phyloP scores from a whole-genome alignment of 179 eudicot species.

The Beta corolliflora region DNA sequence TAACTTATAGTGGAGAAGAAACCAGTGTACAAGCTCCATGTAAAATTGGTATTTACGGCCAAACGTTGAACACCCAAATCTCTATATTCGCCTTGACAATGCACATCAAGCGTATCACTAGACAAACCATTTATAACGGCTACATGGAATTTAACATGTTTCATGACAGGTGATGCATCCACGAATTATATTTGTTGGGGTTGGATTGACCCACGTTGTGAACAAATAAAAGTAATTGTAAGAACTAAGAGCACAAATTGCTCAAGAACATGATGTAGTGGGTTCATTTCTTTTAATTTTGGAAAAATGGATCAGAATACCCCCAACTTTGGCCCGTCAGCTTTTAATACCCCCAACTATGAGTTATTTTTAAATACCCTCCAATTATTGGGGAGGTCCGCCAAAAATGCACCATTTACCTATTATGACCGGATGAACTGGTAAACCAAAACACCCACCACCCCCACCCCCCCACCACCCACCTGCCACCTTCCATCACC shows the following conservation, averaged over 20 bases:
- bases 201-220: neutral
- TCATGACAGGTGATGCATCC: neutral
- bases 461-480: too few species aligned
- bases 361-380: too few species aligned
- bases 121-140: slow-evolving; percentile 15
- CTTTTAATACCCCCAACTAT: too few species aligned
- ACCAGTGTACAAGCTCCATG: slow-evolving; percentile 5
- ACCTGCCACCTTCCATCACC: too few species aligned
- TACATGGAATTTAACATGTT: slow-evolving; percentile 3
- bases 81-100: slow-evolving; percentile 9
- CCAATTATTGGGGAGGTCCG: too few species aligned
- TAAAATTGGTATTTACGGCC: slow-evolving; percentile 11
- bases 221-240: neutral
- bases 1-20: neutral
- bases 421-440: too few species aligned
- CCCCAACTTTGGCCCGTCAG: too few species aligned
- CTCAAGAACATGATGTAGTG: neutral
- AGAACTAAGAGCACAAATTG: neutral
- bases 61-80: slow-evolving; percentile 11
- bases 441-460: too few species aligned
- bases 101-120: slow-evolving; percentile 3
- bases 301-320: too few species aligned
- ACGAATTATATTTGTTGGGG: neutral
- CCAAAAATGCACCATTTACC: too few species aligned
- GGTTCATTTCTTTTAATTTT: neutral